Conservation (phyloP, 2,329 filamentous ascomycete species). For the Lasiodiplodia gonubiensis region DNA sequence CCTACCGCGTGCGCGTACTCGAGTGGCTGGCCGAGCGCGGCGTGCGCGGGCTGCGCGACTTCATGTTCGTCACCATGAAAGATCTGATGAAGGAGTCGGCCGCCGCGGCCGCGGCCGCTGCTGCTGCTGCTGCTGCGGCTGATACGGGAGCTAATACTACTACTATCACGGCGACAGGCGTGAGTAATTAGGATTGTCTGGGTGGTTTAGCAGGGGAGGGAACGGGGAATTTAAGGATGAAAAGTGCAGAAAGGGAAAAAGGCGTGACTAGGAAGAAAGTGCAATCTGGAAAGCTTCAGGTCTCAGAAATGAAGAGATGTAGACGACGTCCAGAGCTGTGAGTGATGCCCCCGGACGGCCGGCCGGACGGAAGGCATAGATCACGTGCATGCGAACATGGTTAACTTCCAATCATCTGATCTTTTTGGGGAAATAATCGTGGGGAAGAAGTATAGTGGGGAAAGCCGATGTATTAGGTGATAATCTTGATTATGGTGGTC, state of each 20-base stretch:
- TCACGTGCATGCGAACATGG: background rate
- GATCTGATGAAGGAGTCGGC: slow-evolving; percentile 26
- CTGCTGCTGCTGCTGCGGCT: too few species aligned
- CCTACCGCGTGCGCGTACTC: slow-evolving; percentile 76
- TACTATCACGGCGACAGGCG: background rate
- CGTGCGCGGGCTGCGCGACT: slow-evolving; percentile 67
- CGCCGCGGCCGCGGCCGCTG: background rate
- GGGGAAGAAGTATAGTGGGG: background rate
- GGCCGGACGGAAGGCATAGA: background rate
- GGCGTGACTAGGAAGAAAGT: too few species aligned
- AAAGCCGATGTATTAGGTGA: background rate
- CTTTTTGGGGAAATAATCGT: background rate
- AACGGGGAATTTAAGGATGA: too few species aligned
- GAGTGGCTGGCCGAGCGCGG: slow-evolving; percentile 69
- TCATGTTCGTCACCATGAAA: slow-evolving; percentile 82
- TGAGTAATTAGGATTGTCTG: background rate
- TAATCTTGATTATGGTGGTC: background rate
- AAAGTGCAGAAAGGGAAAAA: too few species aligned
- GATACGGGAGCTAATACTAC: too few species aligned
- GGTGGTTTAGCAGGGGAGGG: too few species aligned
- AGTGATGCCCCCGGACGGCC: background rate
- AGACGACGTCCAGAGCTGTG: too few species aligned
- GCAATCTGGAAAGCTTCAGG: too few species aligned
- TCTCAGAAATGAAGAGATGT: too few species aligned
- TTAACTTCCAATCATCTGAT: background rate